These are phyloP conservation scores for Cyclostephanos tholiformis DNA, from an alignment of 108 stramenopile species.

Conservation along the genomic window DNA sequence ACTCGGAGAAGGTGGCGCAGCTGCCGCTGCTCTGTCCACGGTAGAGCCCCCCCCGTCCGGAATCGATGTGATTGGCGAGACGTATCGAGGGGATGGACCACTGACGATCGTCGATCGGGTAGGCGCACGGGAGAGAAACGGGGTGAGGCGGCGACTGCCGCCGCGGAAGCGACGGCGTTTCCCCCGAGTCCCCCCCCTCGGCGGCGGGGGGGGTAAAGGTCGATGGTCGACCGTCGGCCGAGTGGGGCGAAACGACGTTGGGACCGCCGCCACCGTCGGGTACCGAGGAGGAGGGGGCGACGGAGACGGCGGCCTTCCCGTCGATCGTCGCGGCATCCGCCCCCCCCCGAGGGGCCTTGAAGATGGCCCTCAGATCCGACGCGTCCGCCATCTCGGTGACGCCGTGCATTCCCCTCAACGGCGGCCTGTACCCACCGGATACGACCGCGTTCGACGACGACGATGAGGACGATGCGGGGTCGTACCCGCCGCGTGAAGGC, in stretches of 20 bases:
- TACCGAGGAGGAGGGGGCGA: not conserved
- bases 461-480: not conserved
- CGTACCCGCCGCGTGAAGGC: not conserved
- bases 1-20: not conserved
- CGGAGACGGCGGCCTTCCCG: not conserved
- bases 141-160: not conserved
- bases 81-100: conserved; percentile 56
- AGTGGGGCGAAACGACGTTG: conserved; percentile 20
- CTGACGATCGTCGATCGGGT: conserved; percentile 46
- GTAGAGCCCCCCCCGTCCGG: not conserved
- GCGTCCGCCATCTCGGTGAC: conserved; percentile 41
- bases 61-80: conserved; percentile 41
- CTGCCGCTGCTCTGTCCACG: not conserved
- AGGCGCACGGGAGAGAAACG: conserved; percentile 6
- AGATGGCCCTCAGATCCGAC: conserved; percentile 47
- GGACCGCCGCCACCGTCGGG: not conserved
- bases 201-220: not conserved
- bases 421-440: conserved; percentile 16
- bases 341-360: conserved; percentile 23
- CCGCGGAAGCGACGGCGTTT: not conserved
- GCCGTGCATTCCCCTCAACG: conserved; percentile 25
- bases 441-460: not conserved
- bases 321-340: not conserved
- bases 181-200: not conserved
- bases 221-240: conserved; percentile 7